Evolutionary conservation across 1,284 basidiomycete genomes (phyloP).

Genomic region (Ceratobasidium sp.): DNA sequence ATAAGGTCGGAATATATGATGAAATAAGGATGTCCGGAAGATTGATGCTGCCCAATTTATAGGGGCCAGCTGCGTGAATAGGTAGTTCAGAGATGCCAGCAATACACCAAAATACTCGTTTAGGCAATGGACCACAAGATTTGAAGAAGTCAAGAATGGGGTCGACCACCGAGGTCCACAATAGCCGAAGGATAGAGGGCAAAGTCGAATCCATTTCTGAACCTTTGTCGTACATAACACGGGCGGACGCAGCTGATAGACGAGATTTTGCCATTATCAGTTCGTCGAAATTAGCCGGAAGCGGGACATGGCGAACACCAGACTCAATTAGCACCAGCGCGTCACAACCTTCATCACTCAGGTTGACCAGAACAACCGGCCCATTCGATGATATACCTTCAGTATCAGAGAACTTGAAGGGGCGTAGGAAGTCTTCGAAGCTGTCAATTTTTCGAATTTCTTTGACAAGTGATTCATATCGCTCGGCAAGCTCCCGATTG

Average conservation of each 20-base stretch:
- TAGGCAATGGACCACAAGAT: conserved; percentile 1
- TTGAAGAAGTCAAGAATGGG: conserved; percentile 36
- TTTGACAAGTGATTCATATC: conserved; percentile 27
- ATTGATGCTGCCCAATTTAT: neutral
- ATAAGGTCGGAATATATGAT: conserved; percentile 39
- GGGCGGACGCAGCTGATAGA: neutral
- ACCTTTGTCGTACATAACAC: conserved; percentile 1
- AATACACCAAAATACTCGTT: conserved; percentile 34
- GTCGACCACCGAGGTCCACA: conserved; percentile 33
- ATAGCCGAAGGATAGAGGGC: conserved; percentile 11
- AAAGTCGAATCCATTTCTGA: neutral
- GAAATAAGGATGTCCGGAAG: conserved; percentile 37
- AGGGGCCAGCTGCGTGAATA: conserved; percentile 42
- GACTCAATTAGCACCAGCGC: conserved; percentile 32
- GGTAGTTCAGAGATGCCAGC: conserved; percentile 31
- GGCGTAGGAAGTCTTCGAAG: conserved; percentile 43
- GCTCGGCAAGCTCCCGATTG: conserved; percentile 16
- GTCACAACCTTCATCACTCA: conserved; percentile 32
- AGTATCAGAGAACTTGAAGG: conserved; percentile 12
- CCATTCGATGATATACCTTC: conserved; percentile 18
- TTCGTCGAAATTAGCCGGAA: conserved; percentile 22
- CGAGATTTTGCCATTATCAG: neutral
- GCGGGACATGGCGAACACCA: conserved; percentile 9
- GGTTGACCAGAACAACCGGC: conserved; percentile 45
- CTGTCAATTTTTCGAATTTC: conserved; percentile 38